Percentiles rank a stretch among this genome's conserved stretches.
Evolutionary conservation across 257 asterid genomes (phyloP).

Genomic region (Solanum bulbocastanum): DNA sequence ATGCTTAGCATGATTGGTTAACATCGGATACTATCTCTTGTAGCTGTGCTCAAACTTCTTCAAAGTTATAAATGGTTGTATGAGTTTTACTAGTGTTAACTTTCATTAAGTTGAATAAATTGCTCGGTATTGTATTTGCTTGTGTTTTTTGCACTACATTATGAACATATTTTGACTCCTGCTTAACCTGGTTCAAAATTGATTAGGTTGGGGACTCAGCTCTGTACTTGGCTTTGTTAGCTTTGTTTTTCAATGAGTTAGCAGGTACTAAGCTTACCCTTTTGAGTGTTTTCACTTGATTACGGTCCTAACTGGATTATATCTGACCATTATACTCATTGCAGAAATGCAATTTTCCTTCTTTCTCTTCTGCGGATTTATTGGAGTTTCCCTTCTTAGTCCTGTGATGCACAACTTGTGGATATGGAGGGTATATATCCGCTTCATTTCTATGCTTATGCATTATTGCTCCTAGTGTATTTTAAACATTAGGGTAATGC

Average conservation of each 20-base stretch:
- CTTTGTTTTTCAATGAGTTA: slow-evolving; percentile 74
- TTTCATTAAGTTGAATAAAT: neutral
- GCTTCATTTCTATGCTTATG: neutral
- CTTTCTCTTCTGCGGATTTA: slow-evolving; percentile 87
- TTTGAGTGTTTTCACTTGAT: neutral
- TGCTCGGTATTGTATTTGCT: neutral
- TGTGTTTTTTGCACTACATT: neutral
- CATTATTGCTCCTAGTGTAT: neutral
- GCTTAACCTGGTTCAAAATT: neutral
- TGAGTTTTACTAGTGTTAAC: neutral
- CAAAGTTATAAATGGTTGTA: neutral
- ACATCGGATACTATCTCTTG: neutral
- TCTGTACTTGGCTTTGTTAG: slow-evolving; percentile 74
- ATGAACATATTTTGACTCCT: neutral
- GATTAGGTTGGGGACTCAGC: slow-evolving; percentile 94
- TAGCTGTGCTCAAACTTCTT: neutral
- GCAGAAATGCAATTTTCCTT: slow-evolving; percentile 90
- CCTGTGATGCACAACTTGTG: slow-evolving; percentile 98
- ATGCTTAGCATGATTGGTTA: neutral
- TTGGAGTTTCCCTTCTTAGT: slow-evolving; percentile 83
- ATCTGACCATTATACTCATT: neutral
- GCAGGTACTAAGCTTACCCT: slow-evolving; percentile 36
- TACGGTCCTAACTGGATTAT: neutral
- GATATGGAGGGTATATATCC: slow-evolving; percentile 93
- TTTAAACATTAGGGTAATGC: neutral